Evolutionary conservation across 176 grass and related monocot species (phyloP).

Genomic region (Rhynchospora tenuis): DNA sequence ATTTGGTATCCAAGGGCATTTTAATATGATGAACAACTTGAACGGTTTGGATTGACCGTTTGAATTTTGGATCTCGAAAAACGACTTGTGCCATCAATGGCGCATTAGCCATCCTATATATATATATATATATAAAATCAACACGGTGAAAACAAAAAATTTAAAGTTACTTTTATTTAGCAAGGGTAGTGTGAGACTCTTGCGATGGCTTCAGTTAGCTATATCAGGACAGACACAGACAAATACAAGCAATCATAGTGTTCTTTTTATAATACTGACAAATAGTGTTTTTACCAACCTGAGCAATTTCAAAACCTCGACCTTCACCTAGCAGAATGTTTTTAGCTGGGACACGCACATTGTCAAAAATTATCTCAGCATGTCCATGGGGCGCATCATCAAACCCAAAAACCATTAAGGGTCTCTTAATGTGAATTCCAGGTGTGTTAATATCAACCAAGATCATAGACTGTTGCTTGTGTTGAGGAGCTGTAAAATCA

Average conservation of each 20-base stretch:
- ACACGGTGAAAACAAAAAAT: not conserved
- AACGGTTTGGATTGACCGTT: too few relatives aligned
- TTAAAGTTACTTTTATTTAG: not conserved
- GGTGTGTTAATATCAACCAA: conserved; percentile 77
- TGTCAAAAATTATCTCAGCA: conserved; percentile 86
- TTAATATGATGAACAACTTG: too few relatives aligned
- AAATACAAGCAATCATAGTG: not conserved
- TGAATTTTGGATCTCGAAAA: too few relatives aligned
- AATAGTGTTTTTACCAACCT: conserved; percentile 34
- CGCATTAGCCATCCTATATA: too few relatives aligned
- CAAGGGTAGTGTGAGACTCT: not conserved
- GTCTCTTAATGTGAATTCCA: conserved; percentile 79
- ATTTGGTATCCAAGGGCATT: too few relatives aligned
- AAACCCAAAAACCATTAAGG: conserved; percentile 84
- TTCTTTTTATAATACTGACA: not conserved
- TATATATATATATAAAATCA: not conserved
- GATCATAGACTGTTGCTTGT: conserved; percentile 95
- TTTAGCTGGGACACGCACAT: conserved; percentile 62
- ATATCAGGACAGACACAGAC: not conserved
- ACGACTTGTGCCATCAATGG: too few relatives aligned
- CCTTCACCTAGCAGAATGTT: conserved; percentile 94
- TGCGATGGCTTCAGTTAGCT: not conserved
- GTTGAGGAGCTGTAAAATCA: conserved; percentile 70
- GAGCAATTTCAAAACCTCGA: conserved; percentile 90
- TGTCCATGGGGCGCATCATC: conserved; percentile 96